These are phyloP conservation scores for Diaporthe velutina DNA, from an alignment of 2,329 filamentous ascomycete genomes.

Conservation along the genomic window DNA sequence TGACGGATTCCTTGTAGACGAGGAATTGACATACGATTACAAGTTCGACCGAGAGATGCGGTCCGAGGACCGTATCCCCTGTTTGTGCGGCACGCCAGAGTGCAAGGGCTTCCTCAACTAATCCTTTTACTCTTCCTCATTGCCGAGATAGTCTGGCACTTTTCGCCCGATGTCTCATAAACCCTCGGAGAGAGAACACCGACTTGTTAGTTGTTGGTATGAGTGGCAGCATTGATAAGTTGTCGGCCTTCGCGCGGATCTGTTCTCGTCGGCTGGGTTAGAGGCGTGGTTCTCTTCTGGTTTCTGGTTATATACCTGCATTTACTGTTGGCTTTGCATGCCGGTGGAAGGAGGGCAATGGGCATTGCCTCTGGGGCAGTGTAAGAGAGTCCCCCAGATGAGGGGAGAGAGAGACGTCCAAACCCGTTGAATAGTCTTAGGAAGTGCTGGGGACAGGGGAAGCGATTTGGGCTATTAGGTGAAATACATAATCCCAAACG, in stretches of 20 bases:
- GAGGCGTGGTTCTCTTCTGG: conserved; percentile 8
- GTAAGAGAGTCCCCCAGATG: background rate
- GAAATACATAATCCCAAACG: background rate
- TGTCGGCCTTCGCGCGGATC: background rate
- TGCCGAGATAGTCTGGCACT: background rate
- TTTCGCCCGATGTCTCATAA: background rate
- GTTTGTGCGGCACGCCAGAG: conserved; percentile 93
- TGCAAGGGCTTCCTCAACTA: conserved; percentile 99
- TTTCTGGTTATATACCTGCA: conserved; percentile 35
- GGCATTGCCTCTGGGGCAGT: background rate
- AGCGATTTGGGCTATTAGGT: background rate
- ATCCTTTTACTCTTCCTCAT: conserved; percentile 44
- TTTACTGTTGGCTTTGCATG: conserved; percentile 23
- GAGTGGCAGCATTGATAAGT: conserved; percentile 14
- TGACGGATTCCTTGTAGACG: conserved; percentile 71
- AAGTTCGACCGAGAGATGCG: conserved; percentile 99
- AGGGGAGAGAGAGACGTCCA: background rate
- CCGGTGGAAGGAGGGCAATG: background rate
- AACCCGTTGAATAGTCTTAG: no score
- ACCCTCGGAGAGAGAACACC: background rate
- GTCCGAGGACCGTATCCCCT: conserved; percentile 94
- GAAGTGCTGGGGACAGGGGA: background rate
- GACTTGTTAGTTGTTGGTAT: conserved; percentile 2
- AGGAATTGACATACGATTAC: conserved; percentile 99
- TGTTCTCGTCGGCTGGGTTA: background rate